Evolutionary conservation across 305 asterid genomes (phyloP).

Genomic region (Fraxinus latifolia): DNA sequence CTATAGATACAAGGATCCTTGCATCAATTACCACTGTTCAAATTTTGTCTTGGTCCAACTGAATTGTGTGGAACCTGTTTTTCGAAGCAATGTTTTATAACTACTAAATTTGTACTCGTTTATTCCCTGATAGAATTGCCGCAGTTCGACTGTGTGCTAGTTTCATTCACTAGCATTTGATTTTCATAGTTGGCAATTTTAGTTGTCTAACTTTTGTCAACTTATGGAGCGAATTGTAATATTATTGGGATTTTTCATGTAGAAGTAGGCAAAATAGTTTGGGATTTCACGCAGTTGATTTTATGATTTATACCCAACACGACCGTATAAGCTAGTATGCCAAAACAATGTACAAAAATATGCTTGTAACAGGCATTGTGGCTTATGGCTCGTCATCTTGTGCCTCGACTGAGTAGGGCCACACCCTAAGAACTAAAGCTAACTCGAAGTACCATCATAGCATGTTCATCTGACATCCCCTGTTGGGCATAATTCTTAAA

Average conservation of each 20-base stretch:
- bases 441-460: neutral
- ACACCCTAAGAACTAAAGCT: neutral
- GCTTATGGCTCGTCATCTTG: neutral
- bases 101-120: neutral
- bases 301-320: neutral
- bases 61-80: neutral
- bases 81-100: neutral
- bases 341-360: neutral
- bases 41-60: neutral
- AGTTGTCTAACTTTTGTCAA: neutral
- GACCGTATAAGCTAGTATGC: neutral
- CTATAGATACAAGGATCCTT: neutral
- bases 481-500: neutral
- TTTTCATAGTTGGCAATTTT: conserved; percentile 28
- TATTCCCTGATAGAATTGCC: conserved; percentile 11
- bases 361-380: neutral
- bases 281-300: neutral
- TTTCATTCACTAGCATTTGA: conserved; percentile 31
- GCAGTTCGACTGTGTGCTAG: conserved; percentile 31
- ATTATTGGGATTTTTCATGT: neutral
- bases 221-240: neutral
- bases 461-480: neutral
- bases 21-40: neutral
- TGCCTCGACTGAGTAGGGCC: neutral
- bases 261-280: neutral